A percentile compares a stretch with the other conserved stretches of the same genome.
These are phyloP conservation scores for Sextonia rubra DNA, from an alignment of 164 flowering plant genomes.

Conservation along the genomic window DNA sequence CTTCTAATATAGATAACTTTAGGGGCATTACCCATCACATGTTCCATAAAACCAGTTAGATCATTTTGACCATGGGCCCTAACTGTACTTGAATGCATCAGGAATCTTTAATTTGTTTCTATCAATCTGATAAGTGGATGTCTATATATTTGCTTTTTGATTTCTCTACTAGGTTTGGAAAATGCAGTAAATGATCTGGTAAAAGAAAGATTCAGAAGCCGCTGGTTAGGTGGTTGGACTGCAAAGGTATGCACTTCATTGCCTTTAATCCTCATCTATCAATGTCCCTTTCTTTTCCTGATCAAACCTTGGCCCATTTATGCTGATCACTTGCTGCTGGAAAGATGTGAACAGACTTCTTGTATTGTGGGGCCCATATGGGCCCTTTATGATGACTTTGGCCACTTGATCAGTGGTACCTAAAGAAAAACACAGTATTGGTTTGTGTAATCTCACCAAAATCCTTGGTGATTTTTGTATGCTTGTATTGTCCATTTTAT, in stretches of 20 bases:
- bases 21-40: not conserved
- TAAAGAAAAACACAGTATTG: too few species aligned
- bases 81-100: not conserved
- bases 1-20: not conserved
- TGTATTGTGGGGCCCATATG: too few species aligned
- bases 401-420: too few species aligned
- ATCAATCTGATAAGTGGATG: not conserved
- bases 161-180: conserved; percentile 20
- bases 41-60: not conserved
- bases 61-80: not conserved
- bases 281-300: not conserved
- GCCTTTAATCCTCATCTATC: too few species aligned
- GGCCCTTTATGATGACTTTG: too few species aligned
- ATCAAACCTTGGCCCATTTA: too few species aligned
- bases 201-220: conserved; percentile 41
- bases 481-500: too few species aligned
- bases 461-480: too few species aligned
- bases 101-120: not conserved
- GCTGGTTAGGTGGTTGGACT: conserved; percentile 77
- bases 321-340: too few species aligned
- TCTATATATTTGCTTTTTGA: not conserved
- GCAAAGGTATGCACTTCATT: conserved; percentile 34
- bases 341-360: too few species aligned
- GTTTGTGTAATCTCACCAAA: too few species aligned
- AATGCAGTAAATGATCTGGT: conserved; percentile 1